phyloP scores from a whole-genome alignment of 257 asterid genomes.

The Lavandula angustifolia region DNA sequence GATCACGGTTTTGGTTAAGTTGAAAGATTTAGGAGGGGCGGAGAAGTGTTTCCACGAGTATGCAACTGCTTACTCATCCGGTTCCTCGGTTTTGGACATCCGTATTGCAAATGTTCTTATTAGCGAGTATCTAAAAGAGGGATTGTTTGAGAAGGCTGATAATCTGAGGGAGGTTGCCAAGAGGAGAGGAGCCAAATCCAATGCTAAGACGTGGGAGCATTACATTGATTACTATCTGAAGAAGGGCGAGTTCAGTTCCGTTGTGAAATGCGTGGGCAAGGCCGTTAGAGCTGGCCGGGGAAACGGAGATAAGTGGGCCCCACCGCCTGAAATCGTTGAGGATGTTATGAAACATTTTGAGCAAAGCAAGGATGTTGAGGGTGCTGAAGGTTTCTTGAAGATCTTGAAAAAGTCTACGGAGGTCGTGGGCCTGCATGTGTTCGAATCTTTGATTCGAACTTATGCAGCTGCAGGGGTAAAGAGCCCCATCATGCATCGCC shows the following conservation, averaged over 20 bases:
- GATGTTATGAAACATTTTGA: conserved; percentile 65
- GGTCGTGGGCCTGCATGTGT: conserved; percentile 45
- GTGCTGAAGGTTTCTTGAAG: conserved; percentile 67
- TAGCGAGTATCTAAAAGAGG: conserved; percentile 68
- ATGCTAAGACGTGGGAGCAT: conserved; percentile 89
- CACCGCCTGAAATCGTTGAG: conserved; percentile 44
- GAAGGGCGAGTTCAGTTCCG: conserved; percentile 56
- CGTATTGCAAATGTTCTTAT: conserved; percentile 78
- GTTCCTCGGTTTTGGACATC: conserved; percentile 58
- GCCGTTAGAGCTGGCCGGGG: conserved; percentile 68
- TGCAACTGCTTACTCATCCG: conserved; percentile 42
- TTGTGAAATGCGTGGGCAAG: conserved; percentile 53
- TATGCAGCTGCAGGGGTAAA: conserved; percentile 76
- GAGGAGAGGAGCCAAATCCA: conserved; percentile 68
- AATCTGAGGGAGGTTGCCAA: conserved; percentile 55
- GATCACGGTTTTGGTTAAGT: conserved; percentile 76
- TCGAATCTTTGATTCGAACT: conserved; percentile 70
- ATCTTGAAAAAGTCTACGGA: conserved; percentile 57
- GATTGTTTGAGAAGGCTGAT: conserved; percentile 60
- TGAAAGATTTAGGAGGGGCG: conserved; percentile 90
- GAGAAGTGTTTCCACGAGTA: conserved; percentile 90
- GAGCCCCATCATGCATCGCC: conserved; percentile 57
- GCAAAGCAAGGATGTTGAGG: conserved; percentile 64
- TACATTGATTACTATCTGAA: conserved; percentile 66
- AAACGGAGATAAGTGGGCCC: conserved; percentile 68